Evolutionary conservation across 192 early-diverging fungal species (phyloP), one percentile per base, ranked within the genome.

Genomic region (Coemansia sp.): DNA sequence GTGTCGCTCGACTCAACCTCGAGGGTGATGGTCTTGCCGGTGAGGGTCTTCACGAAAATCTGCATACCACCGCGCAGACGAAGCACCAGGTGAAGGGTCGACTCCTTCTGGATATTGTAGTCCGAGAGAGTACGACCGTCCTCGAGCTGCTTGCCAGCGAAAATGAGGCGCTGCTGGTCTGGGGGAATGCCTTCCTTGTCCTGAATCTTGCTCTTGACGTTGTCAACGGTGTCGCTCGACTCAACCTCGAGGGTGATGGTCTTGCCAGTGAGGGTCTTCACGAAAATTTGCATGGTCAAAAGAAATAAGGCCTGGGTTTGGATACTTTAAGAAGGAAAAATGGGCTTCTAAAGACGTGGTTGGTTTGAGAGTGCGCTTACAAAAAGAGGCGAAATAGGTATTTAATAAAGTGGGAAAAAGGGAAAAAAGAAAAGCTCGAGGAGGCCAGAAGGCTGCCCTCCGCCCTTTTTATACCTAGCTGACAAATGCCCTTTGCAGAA

Each of bases 91-190:
- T 96, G 94, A 41, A 96, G 88, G 70, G 95, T 97, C 36, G 95
- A 97, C 85, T 96, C 90, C 92, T 99, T 99, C 88, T 97, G 95
- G 84, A 99, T 99, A 91, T 99, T 99, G 88, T 99, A 97, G 88
- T 97, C 97, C 58, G 92, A 90, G 35, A 99, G 88, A 32, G 89
- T 89, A 73, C 95, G 92, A 73, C 91, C 95, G 79, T 99, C 97
- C 85, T 99, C 97, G 69, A 99, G 90, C 87, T 99, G 95, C 90
- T 99, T 99, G 75, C 95, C 95, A 73, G 95, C 97, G 71, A 97
- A 97, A 75, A 96, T 96, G 58, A 97, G 85, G 83, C 97, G 94
- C 86, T 97, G 95, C 85, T 99, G 95, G 84, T 99, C 97, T 69
- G 95, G 97, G 34, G 90, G 91, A 40, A 92, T 93, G 54, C 91